Evolutionary conservation across 306 rosid species (phyloP).

Genomic region (Aeschynomene evenia): DNA sequence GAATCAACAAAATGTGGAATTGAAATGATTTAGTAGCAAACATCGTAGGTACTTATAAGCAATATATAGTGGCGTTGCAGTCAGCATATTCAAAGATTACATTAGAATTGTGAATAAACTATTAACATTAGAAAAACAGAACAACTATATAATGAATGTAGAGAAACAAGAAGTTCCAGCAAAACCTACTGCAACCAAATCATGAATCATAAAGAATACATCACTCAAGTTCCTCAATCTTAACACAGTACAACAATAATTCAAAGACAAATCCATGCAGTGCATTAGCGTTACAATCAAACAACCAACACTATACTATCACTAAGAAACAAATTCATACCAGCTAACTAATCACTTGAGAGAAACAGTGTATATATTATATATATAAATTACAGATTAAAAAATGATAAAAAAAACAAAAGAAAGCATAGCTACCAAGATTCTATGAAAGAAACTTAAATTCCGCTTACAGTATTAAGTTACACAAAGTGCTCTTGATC

Average conservation of each 20-base stretch:
- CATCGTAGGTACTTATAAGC: neutral
- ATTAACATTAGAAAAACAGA: conserved; percentile 3
- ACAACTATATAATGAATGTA: neutral
- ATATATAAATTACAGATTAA: conserved; percentile 11
- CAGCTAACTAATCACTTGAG: conserved; percentile 20
- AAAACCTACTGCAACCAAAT: conserved; percentile 9
- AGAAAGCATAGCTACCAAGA: conserved; percentile 22
- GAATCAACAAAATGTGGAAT: too few relatives aligned
- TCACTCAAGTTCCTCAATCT: conserved; percentile 29
- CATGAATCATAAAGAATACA: conserved; percentile 3
- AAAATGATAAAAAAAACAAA: neutral
- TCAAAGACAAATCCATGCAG: neutral
- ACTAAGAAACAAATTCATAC: conserved; percentile 12
- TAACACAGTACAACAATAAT: conserved; percentile 21
- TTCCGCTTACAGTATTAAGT: conserved; percentile 43
- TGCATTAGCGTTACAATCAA: conserved; percentile 23
- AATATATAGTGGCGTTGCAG: neutral
- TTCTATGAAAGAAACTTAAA: conserved; percentile 37
- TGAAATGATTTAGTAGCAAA: neutral
- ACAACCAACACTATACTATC: conserved; percentile 2
- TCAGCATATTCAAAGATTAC: neutral
- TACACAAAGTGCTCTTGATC: conserved; percentile 40
- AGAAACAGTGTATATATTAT: neutral
- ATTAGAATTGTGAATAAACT: neutral
- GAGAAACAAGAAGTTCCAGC: neutral